Conservation (phyloP, 352 stramenopile species). For the Globisporangium rhizosaccharum region DNA sequence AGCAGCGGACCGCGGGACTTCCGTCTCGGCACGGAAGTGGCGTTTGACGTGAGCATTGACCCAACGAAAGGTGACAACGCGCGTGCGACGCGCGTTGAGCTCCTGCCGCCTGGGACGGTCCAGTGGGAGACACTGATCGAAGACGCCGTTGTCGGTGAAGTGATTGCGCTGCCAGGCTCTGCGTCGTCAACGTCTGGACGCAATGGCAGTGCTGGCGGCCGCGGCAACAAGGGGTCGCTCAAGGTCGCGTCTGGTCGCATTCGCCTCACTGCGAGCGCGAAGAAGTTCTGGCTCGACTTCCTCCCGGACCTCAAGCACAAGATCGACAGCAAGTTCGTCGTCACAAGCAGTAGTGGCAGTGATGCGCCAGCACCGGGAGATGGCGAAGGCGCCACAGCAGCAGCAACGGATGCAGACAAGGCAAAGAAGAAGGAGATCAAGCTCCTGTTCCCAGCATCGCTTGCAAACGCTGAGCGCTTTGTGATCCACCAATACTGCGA, state of each 20-base stretch:
- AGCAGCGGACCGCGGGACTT: slow-evolving; percentile 26
- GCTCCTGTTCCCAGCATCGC: slow-evolving; percentile 29
- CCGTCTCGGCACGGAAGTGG: slow-evolving; percentile 50
- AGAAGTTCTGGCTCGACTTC: slow-evolving; percentile 54
- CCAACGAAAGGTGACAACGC: slow-evolving; percentile 41
- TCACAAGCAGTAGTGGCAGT: slow-evolving; percentile 4
- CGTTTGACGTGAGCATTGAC: slow-evolving; percentile 58
- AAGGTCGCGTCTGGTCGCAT: slow-evolving; percentile 40
- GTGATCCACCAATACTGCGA: slow-evolving; percentile 64
- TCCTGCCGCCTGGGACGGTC: slow-evolving; percentile 47
- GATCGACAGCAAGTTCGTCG: slow-evolving; percentile 42
- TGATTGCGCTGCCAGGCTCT: slow-evolving; percentile 23
- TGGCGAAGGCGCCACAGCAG: neutral
- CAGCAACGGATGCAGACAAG: neutral
- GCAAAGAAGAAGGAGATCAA: slow-evolving; percentile 24
- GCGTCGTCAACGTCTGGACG: slow-evolving; percentile 18
- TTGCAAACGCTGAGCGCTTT: slow-evolving; percentile 64
- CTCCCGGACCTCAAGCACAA: slow-evolving; percentile 54
- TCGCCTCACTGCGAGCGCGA: slow-evolving; percentile 24
- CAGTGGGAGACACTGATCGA: slow-evolving; percentile 58
- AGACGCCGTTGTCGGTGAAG: slow-evolving; percentile 33
- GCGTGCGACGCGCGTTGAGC: slow-evolving; percentile 52
- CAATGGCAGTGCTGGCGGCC: slow-evolving; percentile 23
- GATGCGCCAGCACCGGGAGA: slow-evolving; percentile 3
- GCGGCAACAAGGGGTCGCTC: slow-evolving; percentile 22